phyloP scores from a whole-genome alignment of 2,329 filamentous ascomycete genomes.

The Aspergillus cejpii region DNA sequence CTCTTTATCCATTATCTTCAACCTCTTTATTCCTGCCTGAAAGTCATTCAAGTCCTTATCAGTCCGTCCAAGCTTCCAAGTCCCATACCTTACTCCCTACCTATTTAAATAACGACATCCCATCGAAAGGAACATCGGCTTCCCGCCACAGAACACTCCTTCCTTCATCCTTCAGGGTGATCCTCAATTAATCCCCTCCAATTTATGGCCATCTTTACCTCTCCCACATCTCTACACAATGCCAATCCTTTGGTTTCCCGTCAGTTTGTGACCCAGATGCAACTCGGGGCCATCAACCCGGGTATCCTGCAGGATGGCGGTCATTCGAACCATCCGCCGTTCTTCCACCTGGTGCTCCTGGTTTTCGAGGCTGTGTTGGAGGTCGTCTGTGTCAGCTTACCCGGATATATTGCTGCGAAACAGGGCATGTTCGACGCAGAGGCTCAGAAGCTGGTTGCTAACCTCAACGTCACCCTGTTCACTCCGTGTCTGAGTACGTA shows the following conservation, averaged over 20 bases:
- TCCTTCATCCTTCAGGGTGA: neutral
- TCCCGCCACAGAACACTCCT: neutral
- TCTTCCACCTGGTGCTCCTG: slow-evolving; percentile 62
- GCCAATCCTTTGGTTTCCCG: slow-evolving; percentile 28
- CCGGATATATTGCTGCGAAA: slow-evolving; percentile 85
- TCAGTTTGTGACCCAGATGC: slow-evolving; percentile 20
- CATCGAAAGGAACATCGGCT: neutral
- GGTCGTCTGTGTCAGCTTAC: slow-evolving; percentile 88
- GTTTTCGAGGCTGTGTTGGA: slow-evolving; percentile 94
- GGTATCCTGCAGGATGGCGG: slow-evolving; percentile 19
- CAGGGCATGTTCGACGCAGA: slow-evolving; percentile 92
- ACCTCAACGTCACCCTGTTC: slow-evolving; percentile 92
- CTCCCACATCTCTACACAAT: slow-evolving; percentile 45
- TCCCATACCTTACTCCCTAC: neutral
- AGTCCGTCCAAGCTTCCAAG: too few species aligned
- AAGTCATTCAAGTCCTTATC: too few species aligned
- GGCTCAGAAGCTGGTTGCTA: slow-evolving; percentile 92
- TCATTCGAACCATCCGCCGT: slow-evolving; percentile 43
- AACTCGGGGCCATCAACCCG: slow-evolving; percentile 15
- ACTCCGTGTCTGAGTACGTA: slow-evolving; percentile 86
- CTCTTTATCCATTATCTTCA: too few species aligned
- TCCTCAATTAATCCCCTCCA: neutral
- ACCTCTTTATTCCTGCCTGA: too few species aligned
- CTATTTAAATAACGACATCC: neutral
- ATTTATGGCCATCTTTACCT: slow-evolving; percentile 42